Evolutionary conservation across 2,329 filamentous ascomycete species (phyloP).

Genomic region (Fusarium begoniae): DNA sequence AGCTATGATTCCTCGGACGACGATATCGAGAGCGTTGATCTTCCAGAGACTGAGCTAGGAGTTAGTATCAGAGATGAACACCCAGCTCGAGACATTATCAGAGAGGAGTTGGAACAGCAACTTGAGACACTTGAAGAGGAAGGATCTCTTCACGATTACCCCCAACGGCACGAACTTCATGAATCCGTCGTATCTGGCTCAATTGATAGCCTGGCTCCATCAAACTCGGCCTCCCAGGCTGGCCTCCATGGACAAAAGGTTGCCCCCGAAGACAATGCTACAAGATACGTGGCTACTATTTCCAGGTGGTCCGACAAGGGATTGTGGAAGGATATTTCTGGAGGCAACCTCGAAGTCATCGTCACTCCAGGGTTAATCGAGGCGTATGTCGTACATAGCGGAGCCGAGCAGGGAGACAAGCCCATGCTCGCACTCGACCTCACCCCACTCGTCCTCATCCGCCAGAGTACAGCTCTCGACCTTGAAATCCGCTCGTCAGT

Average conservation of each 20-base stretch:
- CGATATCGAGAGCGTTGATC: conserved; percentile 68
- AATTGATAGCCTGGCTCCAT: conserved; percentile 75
- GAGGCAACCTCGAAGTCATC: conserved; percentile 62
- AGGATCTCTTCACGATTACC: conserved; percentile 9
- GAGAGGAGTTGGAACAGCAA: conserved; percentile 47
- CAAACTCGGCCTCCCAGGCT: conserved; percentile 83
- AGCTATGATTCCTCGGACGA: conserved; percentile 59
- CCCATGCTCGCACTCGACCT: conserved; percentile 79
- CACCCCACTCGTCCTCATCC: conserved; percentile 88
- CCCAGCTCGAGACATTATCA: conserved; percentile 55
- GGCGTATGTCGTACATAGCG: conserved; percentile 56
- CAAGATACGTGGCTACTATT: conserved; percentile 62
- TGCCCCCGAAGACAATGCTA: conserved; percentile 52
- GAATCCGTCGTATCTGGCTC: conserved; percentile 59
- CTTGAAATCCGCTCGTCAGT: conserved; percentile 93
- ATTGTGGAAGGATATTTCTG: conserved; percentile 66
- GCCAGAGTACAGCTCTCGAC: conserved; percentile 90
- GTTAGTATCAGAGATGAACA: conserved; percentile 63
- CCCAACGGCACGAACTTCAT: conserved; percentile 37
- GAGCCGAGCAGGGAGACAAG: conserved; percentile 49
- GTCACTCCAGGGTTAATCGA: conserved; percentile 69
- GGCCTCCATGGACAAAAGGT: conserved; percentile 60
- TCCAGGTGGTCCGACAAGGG: conserved; percentile 72
- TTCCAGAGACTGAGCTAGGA: conserved; percentile 66
- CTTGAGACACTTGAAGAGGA: conserved; percentile 40